These are phyloP conservation scores for Globisporangium apiculatum DNA, from an alignment of 352 stramenopile genomes.

Conservation along the genomic window DNA sequence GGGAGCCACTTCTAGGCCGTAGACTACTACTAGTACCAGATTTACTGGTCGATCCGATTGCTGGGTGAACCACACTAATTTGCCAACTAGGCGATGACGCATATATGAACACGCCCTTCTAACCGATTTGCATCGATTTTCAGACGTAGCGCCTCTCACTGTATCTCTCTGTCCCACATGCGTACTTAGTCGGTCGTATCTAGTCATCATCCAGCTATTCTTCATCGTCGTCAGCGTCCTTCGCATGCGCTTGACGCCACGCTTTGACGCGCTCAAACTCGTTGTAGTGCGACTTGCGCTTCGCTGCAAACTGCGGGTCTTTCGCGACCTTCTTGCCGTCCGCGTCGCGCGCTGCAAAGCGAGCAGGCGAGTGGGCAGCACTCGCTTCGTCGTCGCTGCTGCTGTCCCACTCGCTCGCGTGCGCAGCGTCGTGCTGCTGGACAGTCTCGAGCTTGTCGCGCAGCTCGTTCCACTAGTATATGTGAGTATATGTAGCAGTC, in stretches of 20 bases:
- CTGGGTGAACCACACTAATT: no score
- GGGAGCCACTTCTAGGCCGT: constrained; percentile 52
- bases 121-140: no score
- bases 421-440: constrained; percentile 20
- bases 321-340: constrained; percentile 64
- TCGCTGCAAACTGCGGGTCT: constrained; percentile 57
- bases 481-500: no score
- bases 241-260: constrained; percentile 51
- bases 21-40: not conserved
- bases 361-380: not conserved
- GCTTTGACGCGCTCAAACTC: constrained; percentile 67
- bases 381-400: constrained; percentile 29
- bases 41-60: not conserved
- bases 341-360: constrained; percentile 34
- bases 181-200: not conserved
- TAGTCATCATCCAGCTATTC: not conserved
- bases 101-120: no score
- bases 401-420: constrained; percentile 47
- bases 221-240: constrained; percentile 2
- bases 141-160: no score
- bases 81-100: no score
- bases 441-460: constrained; percentile 54
- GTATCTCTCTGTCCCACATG: no score
- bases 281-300: constrained; percentile 83
- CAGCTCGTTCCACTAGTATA: constrained; percentile 55